Percentiles rank a stretch among this genome's conserved stretches.
phyloP scores from a whole-genome alignment of 2,329 filamentous ascomycete species.

The Thelonectria rubi region DNA sequence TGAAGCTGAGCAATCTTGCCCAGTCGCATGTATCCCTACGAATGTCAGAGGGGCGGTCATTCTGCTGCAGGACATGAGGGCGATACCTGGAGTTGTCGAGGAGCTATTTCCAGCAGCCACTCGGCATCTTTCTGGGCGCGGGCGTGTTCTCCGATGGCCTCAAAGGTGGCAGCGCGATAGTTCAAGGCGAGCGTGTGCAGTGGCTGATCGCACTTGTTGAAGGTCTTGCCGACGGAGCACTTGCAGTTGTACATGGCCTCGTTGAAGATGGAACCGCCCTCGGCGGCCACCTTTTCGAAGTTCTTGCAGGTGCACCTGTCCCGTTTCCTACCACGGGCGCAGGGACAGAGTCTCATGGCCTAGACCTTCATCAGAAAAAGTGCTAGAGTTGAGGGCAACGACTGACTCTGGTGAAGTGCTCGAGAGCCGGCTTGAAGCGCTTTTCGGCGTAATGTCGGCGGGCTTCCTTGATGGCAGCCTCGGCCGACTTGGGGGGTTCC shows the following conservation, averaged over 20 bases:
- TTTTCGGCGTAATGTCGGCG: slow-evolving; percentile 46
- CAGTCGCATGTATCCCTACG: slow-evolving; percentile 54
- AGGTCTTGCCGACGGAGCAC: slow-evolving; percentile 49
- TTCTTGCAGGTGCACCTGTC: slow-evolving; percentile 53
- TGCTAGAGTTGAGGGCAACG: background rate
- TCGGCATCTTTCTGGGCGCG: slow-evolving; percentile 52
- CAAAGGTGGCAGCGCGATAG: slow-evolving; percentile 53
- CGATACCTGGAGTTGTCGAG: slow-evolving; percentile 51
- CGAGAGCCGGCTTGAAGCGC: slow-evolving; percentile 48
- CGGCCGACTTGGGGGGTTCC: slow-evolving; percentile 29
- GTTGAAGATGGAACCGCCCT: slow-evolving; percentile 51
- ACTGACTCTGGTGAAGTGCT: slow-evolving; percentile 49
- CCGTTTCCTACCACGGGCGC: slow-evolving; percentile 46
- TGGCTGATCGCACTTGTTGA: slow-evolving; percentile 51
- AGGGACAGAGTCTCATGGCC: slow-evolving; percentile 51
- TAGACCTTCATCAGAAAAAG: slow-evolving; percentile 25
- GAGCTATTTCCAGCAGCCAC: slow-evolving; percentile 55
- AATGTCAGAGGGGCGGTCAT: slow-evolving; percentile 18
- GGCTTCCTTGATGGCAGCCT: slow-evolving; percentile 46
- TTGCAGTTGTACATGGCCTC: slow-evolving; percentile 54
- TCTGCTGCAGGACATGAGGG: background rate
- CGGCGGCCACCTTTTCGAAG: slow-evolving; percentile 46
- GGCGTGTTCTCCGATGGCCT: slow-evolving; percentile 49
- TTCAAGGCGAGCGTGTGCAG: slow-evolving; percentile 53
- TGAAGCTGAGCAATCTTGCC: slow-evolving; percentile 52